These are phyloP conservation scores for Tausonia pullulans DNA, from an alignment of 1,284 basidiomycete genomes.

Conservation along the genomic window DNA sequence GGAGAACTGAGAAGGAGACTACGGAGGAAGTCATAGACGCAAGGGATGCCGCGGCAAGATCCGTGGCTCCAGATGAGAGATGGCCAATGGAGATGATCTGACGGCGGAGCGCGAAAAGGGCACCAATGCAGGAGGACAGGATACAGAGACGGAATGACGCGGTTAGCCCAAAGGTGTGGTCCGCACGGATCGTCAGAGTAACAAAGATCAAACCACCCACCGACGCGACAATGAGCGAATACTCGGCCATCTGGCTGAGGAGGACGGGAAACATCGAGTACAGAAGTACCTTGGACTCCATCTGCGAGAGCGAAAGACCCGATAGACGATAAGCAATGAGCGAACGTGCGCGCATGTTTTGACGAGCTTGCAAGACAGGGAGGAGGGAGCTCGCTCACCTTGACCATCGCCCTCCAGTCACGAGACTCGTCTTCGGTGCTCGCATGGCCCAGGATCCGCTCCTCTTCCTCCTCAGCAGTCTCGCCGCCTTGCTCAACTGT, in stretches of 20 bases:
- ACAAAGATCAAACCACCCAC: conserved; percentile 5
- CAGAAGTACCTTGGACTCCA: conserved; percentile 23
- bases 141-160: not conserved
- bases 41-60: conserved; percentile 68
- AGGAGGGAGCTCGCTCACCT: not conserved
- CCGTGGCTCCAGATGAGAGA: conserved; percentile 56
- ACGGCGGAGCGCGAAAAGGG: not conserved
- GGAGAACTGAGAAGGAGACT: conserved; percentile 59
- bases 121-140: not conserved
- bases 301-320: not conserved
- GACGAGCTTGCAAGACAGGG: not conserved
- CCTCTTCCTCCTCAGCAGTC: conserved; percentile 16
- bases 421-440: conserved; percentile 2
- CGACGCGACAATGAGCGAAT: conserved; percentile 33
- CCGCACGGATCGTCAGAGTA: too few species aligned
- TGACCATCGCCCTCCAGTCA: conserved; percentile 7
- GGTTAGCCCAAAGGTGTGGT: not conserved
- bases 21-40: conserved; percentile 79
- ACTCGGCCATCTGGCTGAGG: conserved; percentile 35
- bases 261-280: conserved; percentile 30
- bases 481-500: conserved; percentile 15
- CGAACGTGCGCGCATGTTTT: not conserved
- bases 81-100: conserved; percentile 71
- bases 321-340: too few species aligned
- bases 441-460: conserved; percentile 7